phyloP scores from a whole-genome alignment of 768 basidiomycete genomes.

The Candolleomyces eurysporus region DNA sequence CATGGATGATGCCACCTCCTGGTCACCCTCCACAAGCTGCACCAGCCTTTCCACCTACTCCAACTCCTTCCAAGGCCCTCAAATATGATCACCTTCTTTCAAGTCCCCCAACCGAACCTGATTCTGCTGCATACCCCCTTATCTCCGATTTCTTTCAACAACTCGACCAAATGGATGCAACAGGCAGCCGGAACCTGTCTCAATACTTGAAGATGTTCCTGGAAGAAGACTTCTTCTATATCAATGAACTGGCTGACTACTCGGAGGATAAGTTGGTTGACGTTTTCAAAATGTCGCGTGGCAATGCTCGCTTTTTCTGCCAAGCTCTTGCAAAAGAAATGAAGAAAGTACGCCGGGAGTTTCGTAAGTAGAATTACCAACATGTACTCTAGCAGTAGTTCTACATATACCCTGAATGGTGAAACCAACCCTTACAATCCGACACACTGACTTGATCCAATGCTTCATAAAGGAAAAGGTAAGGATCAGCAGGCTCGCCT shows the following conservation, averaged over 20 bases:
- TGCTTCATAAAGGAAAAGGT: slow-evolving; percentile 5
- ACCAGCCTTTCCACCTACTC: not conserved
- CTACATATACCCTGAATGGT: slow-evolving; percentile 8
- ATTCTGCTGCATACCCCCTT: not conserved
- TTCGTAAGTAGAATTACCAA: not conserved
- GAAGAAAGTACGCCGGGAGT: not conserved
- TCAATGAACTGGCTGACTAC: not conserved
- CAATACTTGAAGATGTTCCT: not conserved
- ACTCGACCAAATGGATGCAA: not conserved
- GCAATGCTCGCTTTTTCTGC: not conserved
- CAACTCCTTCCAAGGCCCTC: not conserved
- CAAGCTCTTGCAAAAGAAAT: not conserved
- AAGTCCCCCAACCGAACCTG: not conserved
- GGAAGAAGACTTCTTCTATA: not conserved
- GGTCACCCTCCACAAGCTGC: not conserved
- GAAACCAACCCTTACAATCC: slow-evolving; percentile 1
- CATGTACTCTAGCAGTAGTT: not conserved
- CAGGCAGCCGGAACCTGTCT: not conserved
- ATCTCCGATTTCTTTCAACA: not conserved
- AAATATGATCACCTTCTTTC: not conserved
- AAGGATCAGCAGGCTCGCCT: slow-evolving; percentile 5
- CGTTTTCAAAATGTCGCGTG: not conserved
- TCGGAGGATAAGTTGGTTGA: not conserved
- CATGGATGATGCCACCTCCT: not conserved
- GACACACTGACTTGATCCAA: not conserved